Evolutionary conservation across 129 eudicot genomes (phyloP).

Genomic region (Chrysanthemum seticuspe): DNA sequence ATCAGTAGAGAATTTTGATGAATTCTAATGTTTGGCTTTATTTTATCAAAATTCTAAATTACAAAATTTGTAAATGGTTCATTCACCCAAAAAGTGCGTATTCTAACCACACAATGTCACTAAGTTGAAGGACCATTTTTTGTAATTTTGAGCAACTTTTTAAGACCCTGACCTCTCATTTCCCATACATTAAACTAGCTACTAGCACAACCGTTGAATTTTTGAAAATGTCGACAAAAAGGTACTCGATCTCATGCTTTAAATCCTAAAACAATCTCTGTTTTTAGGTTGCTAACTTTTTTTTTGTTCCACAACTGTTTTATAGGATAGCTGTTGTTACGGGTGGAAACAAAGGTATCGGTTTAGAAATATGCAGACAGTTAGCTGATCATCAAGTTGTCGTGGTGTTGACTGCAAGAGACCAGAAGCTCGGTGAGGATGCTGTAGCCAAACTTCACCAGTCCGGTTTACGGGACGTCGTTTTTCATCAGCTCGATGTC

Average conservation of each 20-base stretch:
- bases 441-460: conserved; percentile 29
- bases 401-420: conserved; percentile 43
- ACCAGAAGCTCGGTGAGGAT: conserved; percentile 30
- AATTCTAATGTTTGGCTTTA: no score
- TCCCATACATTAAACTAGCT: not conserved
- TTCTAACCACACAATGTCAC: no score
- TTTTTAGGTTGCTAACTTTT: not conserved
- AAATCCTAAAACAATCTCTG: not conserved
- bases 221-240: conserved; percentile 21
- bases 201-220: not conserved
- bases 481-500: conserved; percentile 48
- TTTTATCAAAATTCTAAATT: no score
- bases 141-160: not conserved
- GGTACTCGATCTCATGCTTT: not conserved
- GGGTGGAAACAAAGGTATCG: conserved; percentile 52
- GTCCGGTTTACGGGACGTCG: conserved; percentile 31
- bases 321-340: conserved; percentile 39
- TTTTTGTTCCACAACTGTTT: conserved; percentile 6
- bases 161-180: not conserved
- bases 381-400: conserved; percentile 25
- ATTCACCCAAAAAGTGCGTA: no score
- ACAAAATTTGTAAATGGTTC: no score
- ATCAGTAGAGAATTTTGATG: no score
- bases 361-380: conserved; percentile 42
- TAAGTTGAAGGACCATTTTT: not conserved